Evolutionary conservation across 2,329 filamentous ascomycete species (phyloP).

Genomic region (Fusarium brachygibbosum): DNA sequence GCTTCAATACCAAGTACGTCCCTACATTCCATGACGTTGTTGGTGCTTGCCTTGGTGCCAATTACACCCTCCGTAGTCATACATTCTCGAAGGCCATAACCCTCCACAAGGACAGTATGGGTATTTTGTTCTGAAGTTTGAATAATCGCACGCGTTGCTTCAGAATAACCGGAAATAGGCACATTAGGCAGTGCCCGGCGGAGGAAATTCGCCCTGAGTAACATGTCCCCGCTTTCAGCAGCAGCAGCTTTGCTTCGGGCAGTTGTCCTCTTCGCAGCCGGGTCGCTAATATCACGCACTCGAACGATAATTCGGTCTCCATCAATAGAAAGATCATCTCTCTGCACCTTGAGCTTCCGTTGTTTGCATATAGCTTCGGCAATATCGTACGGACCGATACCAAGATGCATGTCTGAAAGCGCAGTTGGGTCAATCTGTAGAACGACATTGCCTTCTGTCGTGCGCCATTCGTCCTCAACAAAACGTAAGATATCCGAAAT

Average conservation of each 20-base stretch:
- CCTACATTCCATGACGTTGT: constrained; percentile 90
- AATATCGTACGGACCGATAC: constrained; percentile 81
- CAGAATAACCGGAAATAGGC: constrained; percentile 90
- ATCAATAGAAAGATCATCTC: constrained; percentile 72
- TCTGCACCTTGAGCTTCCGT: constrained; percentile 84
- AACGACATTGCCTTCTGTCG: constrained; percentile 79
- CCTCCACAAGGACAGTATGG: constrained; percentile 87
- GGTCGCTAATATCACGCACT: constrained; percentile 70
- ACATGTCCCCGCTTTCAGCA: constrained; percentile 63
- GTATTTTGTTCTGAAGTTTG: constrained; percentile 79
- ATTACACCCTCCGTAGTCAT: constrained; percentile 95
- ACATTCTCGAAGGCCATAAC: constrained; percentile 88
- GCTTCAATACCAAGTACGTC: constrained; percentile 96
- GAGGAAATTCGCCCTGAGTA: constrained; percentile 85
- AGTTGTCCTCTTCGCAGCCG: constrained; percentile 61
- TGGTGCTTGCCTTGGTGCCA: constrained; percentile 79
- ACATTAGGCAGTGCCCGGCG: constrained; percentile 85
- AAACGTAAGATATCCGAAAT: constrained; percentile 84
- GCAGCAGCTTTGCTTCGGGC: constrained; percentile 61
- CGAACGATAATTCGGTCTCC: constrained; percentile 78
- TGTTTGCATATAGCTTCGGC: constrained; percentile 80
- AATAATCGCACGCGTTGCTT: constrained; percentile 88
- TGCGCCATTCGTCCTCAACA: constrained; percentile 91
- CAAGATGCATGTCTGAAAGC: constrained; percentile 84
- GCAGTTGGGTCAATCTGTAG: constrained; percentile 85